These are phyloP conservation scores for Cyberlindnera bimundalis DNA, from an alignment of 805 yeast genomes.

Conservation along the genomic window DNA sequence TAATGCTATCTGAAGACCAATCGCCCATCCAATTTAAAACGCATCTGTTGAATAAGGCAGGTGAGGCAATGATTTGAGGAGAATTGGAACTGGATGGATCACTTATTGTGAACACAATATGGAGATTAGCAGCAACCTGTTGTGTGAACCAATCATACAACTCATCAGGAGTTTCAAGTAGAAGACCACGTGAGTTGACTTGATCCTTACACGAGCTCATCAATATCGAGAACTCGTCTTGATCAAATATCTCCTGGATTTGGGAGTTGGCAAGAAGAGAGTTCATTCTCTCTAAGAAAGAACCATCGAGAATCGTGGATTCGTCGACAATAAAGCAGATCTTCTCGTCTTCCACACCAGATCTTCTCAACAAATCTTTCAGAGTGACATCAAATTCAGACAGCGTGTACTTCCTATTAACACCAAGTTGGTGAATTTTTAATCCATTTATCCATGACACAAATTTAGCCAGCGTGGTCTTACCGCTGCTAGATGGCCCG, in stretches of 20 bases:
- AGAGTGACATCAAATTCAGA: conserved; percentile 66
- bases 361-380: conserved; percentile 46
- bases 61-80: conserved; percentile 63
- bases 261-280: conserved; percentile 92
- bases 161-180: conserved; percentile 67
- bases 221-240: conserved; percentile 57
- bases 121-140: conserved; percentile 68
- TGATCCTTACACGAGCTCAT: conserved; percentile 54
- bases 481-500: conserved; percentile 83
- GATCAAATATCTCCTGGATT: conserved; percentile 83
- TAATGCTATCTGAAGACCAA: conserved; percentile 57
- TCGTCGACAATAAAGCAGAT: conserved; percentile 79
- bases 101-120: conserved; percentile 75
- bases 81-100: conserved; percentile 38
- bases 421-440: conserved; percentile 52
- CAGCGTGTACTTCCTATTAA: conserved; percentile 50
- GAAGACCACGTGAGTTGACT: conserved; percentile 54
- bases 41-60: conserved; percentile 88
- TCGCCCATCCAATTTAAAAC: conserved; percentile 86
- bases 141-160: conserved; percentile 68
- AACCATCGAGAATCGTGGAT: conserved; percentile 66
- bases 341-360: conserved; percentile 55
- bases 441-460: conserved; percentile 92
- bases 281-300: conserved; percentile 89
- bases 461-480: conserved; percentile 69